Base-by-base conservation (phyloP, 352 stramenopile genomes). In the Phytophthora quininea region DNA sequence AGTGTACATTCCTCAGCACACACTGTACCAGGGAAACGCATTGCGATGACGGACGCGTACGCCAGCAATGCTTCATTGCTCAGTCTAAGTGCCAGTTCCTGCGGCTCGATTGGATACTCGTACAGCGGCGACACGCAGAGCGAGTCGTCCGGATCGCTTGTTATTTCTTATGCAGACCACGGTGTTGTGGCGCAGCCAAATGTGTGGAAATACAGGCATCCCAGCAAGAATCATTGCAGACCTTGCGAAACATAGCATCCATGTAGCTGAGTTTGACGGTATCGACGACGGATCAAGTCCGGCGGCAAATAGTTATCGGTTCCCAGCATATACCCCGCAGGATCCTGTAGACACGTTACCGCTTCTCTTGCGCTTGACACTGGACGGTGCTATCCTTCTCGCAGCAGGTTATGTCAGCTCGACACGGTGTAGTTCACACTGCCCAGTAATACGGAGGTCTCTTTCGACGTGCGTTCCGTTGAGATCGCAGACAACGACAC, bases 51-150 rank as follows among this genome's bases (percentile, higher is more conserved):
- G 14, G 77, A 87, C 42, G 81, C 87, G 53, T 80, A 73, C 43
- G 64, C 59, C 19, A 82, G 61, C n/a, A 71, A 75, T 32, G 67
- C 80, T 3, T 48, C 60, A 19, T 59, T 76, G 7, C 69, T 80
- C 24, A 78, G 79, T 62, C 57, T 84, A 0, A 71, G 61, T 27
- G 63, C 73, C 0, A 57, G 48, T 12, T 81, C 74, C 2, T 93
- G 84, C 52, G 54, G 66, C 10, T 37, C 42, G 3, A 62, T 54
- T 0, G 81, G 78, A 1, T 84, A 88, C 49, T 73, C 71, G 14
- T 89, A 91, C 66, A 88, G 75, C 35, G 80, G 71, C 27, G 85
- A 93, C 42, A 93, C 82, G 10, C 73, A 91, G 11, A 76, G 58
- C n/a, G 82, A 81, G 4, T 90, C 82, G 2, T 90, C 82, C 0